These are phyloP conservation scores for Striga asiatica DNA, from an alignment of 257 asterid species.

Conservation along the genomic window DNA sequence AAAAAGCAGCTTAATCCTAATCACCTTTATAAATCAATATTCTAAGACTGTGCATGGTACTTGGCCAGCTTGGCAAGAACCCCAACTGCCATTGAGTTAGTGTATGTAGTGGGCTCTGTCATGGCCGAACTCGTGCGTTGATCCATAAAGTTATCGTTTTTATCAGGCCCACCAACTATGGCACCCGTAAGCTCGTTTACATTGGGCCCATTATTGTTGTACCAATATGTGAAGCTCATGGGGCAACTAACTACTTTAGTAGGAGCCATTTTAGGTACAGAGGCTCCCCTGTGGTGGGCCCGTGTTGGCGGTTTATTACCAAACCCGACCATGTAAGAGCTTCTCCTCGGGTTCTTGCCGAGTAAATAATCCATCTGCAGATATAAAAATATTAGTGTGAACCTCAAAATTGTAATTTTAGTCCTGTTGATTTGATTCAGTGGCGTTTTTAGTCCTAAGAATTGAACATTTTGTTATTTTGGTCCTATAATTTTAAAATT, in stretches of 20 bases:
- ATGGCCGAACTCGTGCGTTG: conserved; percentile 40
- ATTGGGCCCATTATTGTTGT: conserved; percentile 32
- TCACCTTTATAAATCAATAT: too few relatives aligned
- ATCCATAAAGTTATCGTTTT: conserved; percentile 42
- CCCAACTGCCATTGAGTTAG: conserved; percentile 65
- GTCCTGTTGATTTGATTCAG: too few relatives aligned
- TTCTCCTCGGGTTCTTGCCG: conserved; percentile 48
- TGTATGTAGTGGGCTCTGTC: conserved; percentile 74
- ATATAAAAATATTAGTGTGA: background rate
- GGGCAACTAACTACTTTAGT: conserved; percentile 28
- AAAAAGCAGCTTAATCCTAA: too few relatives aligned
- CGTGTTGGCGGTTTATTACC: conserved; percentile 63
- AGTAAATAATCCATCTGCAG: conserved; percentile 64
- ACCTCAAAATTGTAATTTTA: too few relatives aligned
- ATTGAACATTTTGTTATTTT: too few relatives aligned
- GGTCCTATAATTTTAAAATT: too few relatives aligned
- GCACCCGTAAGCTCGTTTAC: conserved; percentile 81
- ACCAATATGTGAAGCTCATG: conserved; percentile 54
- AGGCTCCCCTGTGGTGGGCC: conserved; percentile 88
- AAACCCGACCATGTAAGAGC: conserved; percentile 86
- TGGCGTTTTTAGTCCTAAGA: too few relatives aligned
- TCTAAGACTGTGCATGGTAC: conserved; percentile 31
- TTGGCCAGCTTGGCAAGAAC: conserved; percentile 64
- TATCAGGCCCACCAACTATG: conserved; percentile 76
- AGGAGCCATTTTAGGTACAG: conserved; percentile 40